Percentiles rank a stretch among this genome's conserved stretches.
Conservation (phyloP, 2,329 filamentous ascomycete species). For the Phyllosticta capitalensis region DNA sequence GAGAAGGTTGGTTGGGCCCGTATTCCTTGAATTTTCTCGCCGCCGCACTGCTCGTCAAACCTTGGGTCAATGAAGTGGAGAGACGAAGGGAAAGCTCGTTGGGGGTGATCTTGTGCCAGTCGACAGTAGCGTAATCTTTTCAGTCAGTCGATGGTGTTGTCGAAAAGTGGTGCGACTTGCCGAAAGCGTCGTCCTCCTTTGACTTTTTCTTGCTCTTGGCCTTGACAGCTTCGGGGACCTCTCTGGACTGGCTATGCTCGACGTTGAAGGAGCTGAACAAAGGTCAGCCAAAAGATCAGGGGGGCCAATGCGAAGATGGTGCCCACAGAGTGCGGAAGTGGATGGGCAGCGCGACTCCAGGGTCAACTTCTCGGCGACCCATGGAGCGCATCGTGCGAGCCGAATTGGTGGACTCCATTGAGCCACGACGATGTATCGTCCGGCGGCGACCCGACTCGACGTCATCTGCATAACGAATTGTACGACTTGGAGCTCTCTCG, state of each 20-base stretch:
- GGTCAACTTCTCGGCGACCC: conserved; percentile 32
- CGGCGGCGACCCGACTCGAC: conserved; percentile 22
- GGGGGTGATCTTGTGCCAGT: conserved; percentile 56
- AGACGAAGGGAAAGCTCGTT: conserved; percentile 53
- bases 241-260: conserved; percentile 22
- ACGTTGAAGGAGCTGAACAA: conserved; percentile 31
- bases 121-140: conserved; percentile 41
- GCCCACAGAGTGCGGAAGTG: conserved; percentile 32
- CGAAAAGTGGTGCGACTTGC: conserved; percentile 14
- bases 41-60: conserved; percentile 52
- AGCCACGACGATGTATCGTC: conserved; percentile 12
- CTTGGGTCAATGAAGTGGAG: conserved; percentile 45
- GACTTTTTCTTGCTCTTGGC: conserved; percentile 20
- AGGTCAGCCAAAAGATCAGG: conserved; percentile 5
- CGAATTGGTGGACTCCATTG: conserved; percentile 19
- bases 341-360: conserved; percentile 34
- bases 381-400: conserved; percentile 27
- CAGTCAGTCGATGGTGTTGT: conserved; percentile 13
- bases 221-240: conserved; percentile 14
- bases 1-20: conserved; percentile 58
- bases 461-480: conserved; percentile 24
- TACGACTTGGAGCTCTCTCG: conserved; percentile 10
- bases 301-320: not conserved
- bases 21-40: conserved; percentile 47
- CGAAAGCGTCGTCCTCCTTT: conserved; percentile 25